Conservation (phyloP, 164 flowering plant species). For the Dillenia turbinata region DNA sequence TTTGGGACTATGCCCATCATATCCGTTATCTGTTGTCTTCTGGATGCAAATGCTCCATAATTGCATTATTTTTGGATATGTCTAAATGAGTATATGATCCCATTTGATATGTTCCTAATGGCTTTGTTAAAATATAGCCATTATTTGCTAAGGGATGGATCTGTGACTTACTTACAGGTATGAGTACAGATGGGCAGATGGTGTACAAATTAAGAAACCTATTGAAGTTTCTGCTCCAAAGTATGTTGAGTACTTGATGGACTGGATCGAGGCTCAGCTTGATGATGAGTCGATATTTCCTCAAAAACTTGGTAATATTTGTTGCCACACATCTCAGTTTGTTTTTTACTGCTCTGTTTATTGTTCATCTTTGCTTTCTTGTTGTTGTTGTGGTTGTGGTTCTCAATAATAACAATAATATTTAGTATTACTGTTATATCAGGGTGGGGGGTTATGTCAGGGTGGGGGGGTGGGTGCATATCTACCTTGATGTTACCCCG, state of each 20-base stretch:
- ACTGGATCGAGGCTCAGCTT: conserved; percentile 95
- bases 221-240: conserved; percentile 99
- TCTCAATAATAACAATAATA: background rate
- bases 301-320: conserved; percentile 81
- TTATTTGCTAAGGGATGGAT: no score
- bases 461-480: no score
- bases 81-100: no score
- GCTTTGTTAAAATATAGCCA: no score
- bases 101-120: no score
- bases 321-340: conserved; percentile 2
- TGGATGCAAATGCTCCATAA: no score
- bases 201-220: conserved; percentile 92
- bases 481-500: no score
- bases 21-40: no score
- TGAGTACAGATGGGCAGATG: conserved; percentile 99
- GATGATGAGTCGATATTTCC: conserved; percentile 97
- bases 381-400: background rate
- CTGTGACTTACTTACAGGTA: conserved; percentile 45
- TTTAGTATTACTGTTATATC: background rate
- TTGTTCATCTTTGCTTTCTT: background rate
- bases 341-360: background rate
- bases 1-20: no score
- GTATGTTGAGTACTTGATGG: conserved; percentile 98
- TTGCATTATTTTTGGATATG: no score
- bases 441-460: no score